Conservation (phyloP, 306 rosid genomes). For the Styphnolobium japonicum region DNA sequence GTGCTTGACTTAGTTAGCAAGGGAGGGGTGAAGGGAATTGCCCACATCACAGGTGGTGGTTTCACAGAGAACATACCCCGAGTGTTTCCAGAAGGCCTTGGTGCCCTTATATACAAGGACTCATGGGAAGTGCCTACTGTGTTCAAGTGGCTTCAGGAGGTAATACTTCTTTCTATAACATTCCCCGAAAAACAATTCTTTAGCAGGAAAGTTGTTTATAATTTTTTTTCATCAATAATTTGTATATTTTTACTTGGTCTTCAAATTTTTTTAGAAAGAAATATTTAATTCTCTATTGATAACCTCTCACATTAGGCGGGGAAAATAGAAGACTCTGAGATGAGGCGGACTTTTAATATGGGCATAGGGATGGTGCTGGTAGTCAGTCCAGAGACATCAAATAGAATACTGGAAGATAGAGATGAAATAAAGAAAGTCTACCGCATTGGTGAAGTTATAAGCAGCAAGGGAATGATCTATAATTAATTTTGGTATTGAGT, state of each 20-base stretch:
- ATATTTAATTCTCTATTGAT: not conserved
- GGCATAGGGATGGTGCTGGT: slow-evolving; percentile 99
- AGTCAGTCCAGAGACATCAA: slow-evolving; percentile 42
- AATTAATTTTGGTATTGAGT: not conserved
- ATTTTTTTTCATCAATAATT: not conserved
- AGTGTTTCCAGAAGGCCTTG: slow-evolving; percentile 81
- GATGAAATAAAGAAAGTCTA: slow-evolving; percentile 36
- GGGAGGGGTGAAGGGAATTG: slow-evolving; percentile 89
- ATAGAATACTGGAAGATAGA: slow-evolving; percentile 44
- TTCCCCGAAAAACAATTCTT: not conserved
- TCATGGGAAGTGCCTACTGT: slow-evolving; percentile 77
- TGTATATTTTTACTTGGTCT: slow-evolving; percentile 1
- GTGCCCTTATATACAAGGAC: slow-evolving; percentile 57
- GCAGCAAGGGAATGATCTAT: slow-evolving; percentile 58
- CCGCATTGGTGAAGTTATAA: slow-evolving; percentile 70
- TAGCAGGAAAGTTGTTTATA: not conserved
- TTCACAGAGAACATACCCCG: slow-evolving; percentile 92
- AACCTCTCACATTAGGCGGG: slow-evolving; percentile 76
- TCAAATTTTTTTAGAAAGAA: not conserved
- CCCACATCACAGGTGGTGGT: slow-evolving; percentile 94
- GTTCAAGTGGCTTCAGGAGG: slow-evolving; percentile 94
- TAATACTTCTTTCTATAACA: slow-evolving; percentile 23
- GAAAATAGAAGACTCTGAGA: slow-evolving; percentile 63
- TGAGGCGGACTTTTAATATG: slow-evolving; percentile 86
- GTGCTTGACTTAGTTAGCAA: slow-evolving; percentile 70